Conservation (phyloP, 2,329 filamentous ascomycete genomes). For the Pseudogymnoascus pannorum region DNA sequence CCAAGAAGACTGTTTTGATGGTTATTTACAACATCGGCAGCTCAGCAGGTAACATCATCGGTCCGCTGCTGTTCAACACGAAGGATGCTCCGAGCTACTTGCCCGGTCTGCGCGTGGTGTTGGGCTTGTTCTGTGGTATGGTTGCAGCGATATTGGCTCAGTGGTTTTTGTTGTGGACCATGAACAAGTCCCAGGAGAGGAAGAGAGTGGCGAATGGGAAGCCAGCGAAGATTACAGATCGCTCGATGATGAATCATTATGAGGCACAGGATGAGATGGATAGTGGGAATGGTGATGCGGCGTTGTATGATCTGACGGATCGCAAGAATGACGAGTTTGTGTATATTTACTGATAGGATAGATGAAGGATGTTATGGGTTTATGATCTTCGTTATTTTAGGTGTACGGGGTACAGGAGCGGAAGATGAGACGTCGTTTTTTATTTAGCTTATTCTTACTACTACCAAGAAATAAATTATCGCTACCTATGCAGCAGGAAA, state of each 20-base stretch:
- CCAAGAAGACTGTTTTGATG: conserved; percentile 60
- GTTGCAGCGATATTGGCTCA: conserved; percentile 47
- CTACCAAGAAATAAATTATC: neutral
- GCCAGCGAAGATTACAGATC: conserved; percentile 49
- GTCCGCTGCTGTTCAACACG: conserved; percentile 53
- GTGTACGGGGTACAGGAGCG: neutral
- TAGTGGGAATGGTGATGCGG: conserved; percentile 37
- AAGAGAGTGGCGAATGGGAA: conserved; percentile 53
- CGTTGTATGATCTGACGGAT: conserved; percentile 56
- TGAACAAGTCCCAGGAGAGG: conserved; percentile 50
- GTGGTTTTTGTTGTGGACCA: conserved; percentile 44
- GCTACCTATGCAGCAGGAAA: neutral
- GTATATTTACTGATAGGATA: conserved; percentile 44
- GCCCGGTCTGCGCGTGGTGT: conserved; percentile 47
- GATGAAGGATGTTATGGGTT: neutral
- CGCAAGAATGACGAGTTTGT: conserved; percentile 63
- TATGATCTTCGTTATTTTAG: neutral
- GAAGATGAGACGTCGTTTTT: neutral
- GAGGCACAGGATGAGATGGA: conserved; percentile 28
- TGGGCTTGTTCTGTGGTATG: conserved; percentile 48
- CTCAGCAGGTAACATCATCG: conserved; percentile 59
- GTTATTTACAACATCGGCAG: conserved; percentile 56
- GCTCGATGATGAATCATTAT: conserved; percentile 52
- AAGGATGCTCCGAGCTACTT: conserved; percentile 52
- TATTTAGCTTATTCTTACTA: neutral